phyloP scores from a whole-genome alignment of 495 filamentous ascomycete genomes.

The Physcia stellaris region DNA sequence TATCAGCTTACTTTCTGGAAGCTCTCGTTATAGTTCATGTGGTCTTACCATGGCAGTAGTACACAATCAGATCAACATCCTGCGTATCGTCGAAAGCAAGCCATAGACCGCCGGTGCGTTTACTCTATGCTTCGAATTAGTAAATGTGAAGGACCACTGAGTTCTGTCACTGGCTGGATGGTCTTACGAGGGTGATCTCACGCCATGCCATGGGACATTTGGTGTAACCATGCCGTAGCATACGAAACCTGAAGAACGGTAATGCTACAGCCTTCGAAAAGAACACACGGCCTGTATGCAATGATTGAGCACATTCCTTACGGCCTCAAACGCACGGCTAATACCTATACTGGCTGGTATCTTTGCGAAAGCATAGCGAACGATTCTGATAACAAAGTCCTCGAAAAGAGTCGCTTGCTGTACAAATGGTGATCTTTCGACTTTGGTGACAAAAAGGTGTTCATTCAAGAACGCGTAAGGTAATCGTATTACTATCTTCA shows the following conservation, averaged over 20 bases:
- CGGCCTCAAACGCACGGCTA: too few species aligned
- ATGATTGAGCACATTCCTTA: too few species aligned
- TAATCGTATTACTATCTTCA: constrained; percentile 35
- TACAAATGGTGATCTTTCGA: constrained; percentile 44
- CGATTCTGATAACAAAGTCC: constrained; percentile 57
- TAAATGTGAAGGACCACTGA: too few species aligned
- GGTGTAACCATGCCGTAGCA: constrained; percentile 54
- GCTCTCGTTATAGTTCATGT: neutral
- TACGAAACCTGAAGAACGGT: constrained; percentile 59
- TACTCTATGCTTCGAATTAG: too few species aligned
- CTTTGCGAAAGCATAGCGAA: constrained; percentile 60
- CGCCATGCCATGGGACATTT: constrained; percentile 46
- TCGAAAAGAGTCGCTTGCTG: constrained; percentile 53
- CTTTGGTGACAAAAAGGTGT: constrained; percentile 33
- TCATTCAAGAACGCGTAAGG: constrained; percentile 44
- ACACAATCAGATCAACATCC: constrained; percentile 54
- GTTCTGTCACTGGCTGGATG: too few species aligned
- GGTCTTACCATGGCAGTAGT: constrained; percentile 53
- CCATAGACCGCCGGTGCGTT: constrained; percentile 51
- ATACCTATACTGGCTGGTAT: constrained; percentile 53
- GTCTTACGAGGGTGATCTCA: constrained; percentile 27
- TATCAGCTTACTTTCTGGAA: too few species aligned
- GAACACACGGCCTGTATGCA: constrained; percentile 58
- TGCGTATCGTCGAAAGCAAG: constrained; percentile 34
- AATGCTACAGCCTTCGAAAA: constrained; percentile 57